phyloP scores from a whole-genome alignment of 768 basidiomycete species.

The Russula olivacea region DNA sequence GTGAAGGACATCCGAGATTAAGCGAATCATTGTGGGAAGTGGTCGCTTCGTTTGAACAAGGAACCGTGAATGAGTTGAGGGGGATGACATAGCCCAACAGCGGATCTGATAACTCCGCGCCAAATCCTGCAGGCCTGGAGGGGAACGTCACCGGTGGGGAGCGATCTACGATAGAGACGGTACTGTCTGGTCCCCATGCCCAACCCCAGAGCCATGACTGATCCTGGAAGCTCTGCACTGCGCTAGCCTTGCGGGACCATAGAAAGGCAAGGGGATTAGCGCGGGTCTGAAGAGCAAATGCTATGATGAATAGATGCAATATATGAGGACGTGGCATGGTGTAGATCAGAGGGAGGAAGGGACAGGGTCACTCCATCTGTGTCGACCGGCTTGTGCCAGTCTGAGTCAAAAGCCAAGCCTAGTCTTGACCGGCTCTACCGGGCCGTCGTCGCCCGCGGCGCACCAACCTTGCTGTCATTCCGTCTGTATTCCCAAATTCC shows the following conservation, averaged over 20 bases:
- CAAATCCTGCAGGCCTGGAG: constrained; percentile 72
- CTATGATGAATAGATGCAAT: constrained; percentile 9
- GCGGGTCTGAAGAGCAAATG: constrained; percentile 2
- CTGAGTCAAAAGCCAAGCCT: background rate
- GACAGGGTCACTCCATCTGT: background rate
- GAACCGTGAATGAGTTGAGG: constrained; percentile 33
- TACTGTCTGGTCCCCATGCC: constrained; percentile 39
- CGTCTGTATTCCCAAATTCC: too few species aligned
- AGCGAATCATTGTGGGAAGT: constrained; percentile 21
- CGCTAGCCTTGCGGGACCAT: constrained; percentile 31
- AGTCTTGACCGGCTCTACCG: background rate
- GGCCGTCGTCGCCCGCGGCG: background rate
- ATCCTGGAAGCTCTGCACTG: constrained; percentile 27
- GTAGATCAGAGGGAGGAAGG: background rate
- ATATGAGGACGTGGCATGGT: constrained; percentile 5
- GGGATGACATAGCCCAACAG: constrained; percentile 37
- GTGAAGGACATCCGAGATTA: constrained; percentile 62
- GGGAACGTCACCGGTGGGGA: constrained; percentile 63
- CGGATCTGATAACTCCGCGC: constrained; percentile 57
- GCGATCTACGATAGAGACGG: constrained; percentile 70
- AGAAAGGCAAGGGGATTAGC: constrained; percentile 19
- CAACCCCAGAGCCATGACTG: constrained; percentile 36
- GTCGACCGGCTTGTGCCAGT: background rate
- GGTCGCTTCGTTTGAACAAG: constrained; percentile 36
- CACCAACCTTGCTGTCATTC: background rate